Conservation (phyloP, 495 filamentous ascomycete genomes). For the Podospora fimiseda region DNA sequence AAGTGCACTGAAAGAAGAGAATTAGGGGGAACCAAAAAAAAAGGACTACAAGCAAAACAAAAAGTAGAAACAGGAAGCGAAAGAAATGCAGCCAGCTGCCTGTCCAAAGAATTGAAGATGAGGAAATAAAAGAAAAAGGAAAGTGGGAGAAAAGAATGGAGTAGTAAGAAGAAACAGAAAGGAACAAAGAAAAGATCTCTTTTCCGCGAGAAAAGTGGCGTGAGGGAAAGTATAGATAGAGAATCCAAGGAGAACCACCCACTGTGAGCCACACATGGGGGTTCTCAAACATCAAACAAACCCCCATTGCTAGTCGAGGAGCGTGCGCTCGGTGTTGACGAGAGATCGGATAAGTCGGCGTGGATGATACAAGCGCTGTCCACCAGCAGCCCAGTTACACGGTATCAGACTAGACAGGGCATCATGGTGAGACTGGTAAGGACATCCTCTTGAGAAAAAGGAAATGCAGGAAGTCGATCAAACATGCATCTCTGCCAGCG, state of each 20-base stretch:
- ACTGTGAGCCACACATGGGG: no score
- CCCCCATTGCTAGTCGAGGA: slow-evolving; percentile 3
- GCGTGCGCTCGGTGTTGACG: not conserved
- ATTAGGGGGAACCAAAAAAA: not conserved
- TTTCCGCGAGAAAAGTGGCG: slow-evolving; percentile 1
- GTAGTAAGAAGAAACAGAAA: slow-evolving; percentile 6
- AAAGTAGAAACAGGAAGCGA: not conserved
- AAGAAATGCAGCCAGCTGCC: slow-evolving; percentile 1
- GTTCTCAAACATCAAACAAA: not conserved
- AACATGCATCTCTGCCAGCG: not conserved
- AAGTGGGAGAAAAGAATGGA: slow-evolving; percentile 1
- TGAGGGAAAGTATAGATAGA: slow-evolving; percentile 1
- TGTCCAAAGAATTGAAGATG: slow-evolving; percentile 14
- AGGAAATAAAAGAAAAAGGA: slow-evolving; percentile 9
- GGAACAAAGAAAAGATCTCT: slow-evolving; percentile 3
- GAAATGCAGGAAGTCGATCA: slow-evolving; percentile 10
- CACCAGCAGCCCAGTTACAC: not conserved
- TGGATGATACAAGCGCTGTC: not conserved
- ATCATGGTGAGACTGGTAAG: slow-evolving; percentile 2
- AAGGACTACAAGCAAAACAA: no score
- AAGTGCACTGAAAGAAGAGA: not conserved
- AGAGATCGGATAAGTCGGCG: not conserved
- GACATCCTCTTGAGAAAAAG: not conserved
- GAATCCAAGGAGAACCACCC: no score
- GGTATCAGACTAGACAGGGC: not conserved